Base-by-base conservation (phyloP, 2,329 filamentous ascomycete species). In the Colletotrichum graminicola region DNA sequence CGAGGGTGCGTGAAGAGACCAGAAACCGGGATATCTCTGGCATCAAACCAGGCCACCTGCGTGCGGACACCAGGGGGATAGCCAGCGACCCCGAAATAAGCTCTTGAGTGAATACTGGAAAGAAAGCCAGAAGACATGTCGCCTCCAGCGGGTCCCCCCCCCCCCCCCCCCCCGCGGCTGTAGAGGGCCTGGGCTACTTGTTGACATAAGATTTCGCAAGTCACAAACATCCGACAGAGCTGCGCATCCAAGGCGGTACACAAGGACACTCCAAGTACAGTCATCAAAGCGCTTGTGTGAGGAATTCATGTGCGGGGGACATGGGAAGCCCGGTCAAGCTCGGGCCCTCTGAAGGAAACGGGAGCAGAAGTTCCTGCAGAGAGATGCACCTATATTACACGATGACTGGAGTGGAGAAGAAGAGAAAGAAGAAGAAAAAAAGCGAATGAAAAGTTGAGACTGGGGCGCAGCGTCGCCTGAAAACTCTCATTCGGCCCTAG, bases 351-450 rank as follows among this genome's bases (percentile, higher is more conserved):
- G 16, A 5, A 16, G 39, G 39, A 26, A 29, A n/a, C 56, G 23
- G 29, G 29, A n/a, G 57, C 29, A 39, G 32, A 32, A 41, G 60
- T 23, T 41, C 32, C 34, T 34, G 21, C 32, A 34, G 26, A 52
- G 23, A 14, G 26, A 21, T 45, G 57, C 4, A 34, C 34, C 2
- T 23, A 18, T 45, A 16, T 11, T 43, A 21, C 47, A 34, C 47
- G 3, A 23, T 51, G 43, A 11, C n/a, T 39, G 47, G 11, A n/a
- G 34, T 23, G n/a, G 61, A 66, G 51, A 66, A 55, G 29, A 51
- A 60, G n/a, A 11, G 36, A 34, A 21, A 23, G 60, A 61, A 49
- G 43, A 32, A 32, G 34, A 43, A 18, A 47, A 36, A n/a, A 62
- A 45, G n/a, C 29, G 29, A 29, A 29, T 29, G 34, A 62, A 12